A percentile compares a stretch with the other conserved stretches of the same genome.
Conservation (phyloP, 495 filamentous ascomycete genomes). For the Jackrogersella multiformis region DNA sequence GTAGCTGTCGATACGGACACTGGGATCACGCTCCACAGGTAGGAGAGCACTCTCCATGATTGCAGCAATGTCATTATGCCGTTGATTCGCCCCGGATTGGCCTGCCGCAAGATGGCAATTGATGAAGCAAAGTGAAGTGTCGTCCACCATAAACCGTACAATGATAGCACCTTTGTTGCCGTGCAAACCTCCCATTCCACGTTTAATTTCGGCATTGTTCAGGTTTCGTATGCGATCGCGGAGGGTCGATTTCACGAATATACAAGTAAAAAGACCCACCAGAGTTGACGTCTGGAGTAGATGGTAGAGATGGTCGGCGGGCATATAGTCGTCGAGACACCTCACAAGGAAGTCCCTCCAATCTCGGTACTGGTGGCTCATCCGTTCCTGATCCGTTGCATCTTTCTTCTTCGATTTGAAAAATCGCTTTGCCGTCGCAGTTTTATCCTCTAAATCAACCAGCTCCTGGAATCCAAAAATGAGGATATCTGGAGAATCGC, state of each 20-base stretch:
- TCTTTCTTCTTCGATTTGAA: slow-evolving; percentile 90
- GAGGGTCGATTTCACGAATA: slow-evolving; percentile 86
- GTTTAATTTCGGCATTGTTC: slow-evolving; percentile 84
- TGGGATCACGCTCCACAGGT: slow-evolving; percentile 69
- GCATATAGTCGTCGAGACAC: slow-evolving; percentile 83
- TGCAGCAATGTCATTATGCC: slow-evolving; percentile 91
- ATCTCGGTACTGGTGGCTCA: slow-evolving; percentile 96
- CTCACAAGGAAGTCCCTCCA: slow-evolving; percentile 90
- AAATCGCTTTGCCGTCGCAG: slow-evolving; percentile 88
- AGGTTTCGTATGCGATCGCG: slow-evolving; percentile 79
- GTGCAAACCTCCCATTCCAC: slow-evolving; percentile 90
- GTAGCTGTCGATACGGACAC: slow-evolving; percentile 74
- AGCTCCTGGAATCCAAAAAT: slow-evolving; percentile 98
- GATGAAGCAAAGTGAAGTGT: slow-evolving; percentile 92
- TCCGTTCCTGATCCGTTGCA: slow-evolving; percentile 86
- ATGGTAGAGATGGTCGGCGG: slow-evolving; percentile 78
- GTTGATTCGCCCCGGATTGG: slow-evolving; percentile 85
- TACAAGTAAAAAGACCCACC: slow-evolving; percentile 93
- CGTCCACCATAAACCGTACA: slow-evolving; percentile 87
- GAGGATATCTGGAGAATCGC: slow-evolving; percentile 84
- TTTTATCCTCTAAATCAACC: slow-evolving; percentile 96
- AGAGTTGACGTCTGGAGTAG: slow-evolving; percentile 88
- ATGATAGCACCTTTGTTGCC: slow-evolving; percentile 98
- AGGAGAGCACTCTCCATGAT: slow-evolving; percentile 84
- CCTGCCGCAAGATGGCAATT: slow-evolving; percentile 98